Evolutionary conservation across 2,329 filamentous ascomycete species (phyloP), one percentile per base, ranked within the genome.

Genomic region (Epichloe aotearoae): DNA sequence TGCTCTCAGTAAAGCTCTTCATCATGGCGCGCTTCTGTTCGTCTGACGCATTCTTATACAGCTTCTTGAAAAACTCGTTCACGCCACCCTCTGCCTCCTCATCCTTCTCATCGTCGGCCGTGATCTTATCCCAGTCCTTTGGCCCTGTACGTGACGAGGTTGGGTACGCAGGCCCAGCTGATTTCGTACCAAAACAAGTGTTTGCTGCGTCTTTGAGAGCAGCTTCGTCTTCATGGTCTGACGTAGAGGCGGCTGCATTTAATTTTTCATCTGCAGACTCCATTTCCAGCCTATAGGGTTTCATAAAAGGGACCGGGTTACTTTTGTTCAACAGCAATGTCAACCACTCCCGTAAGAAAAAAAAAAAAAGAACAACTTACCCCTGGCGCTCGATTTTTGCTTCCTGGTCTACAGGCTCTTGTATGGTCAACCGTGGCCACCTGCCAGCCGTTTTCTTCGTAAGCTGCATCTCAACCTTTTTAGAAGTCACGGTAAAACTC

Each of bases 1-100:
- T 93, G 66, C 90, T 96, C 73, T 98, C 91, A 14, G 82, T 76
- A 62, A 88, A 97, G 63, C 88, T 95, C 79, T 98, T 98, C 81
- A 94, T 88, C 93, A 98, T 98, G 8, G 93, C 93, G 2, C 89
- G 81, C 62, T 83, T 82, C 52, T 88, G 87, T 59, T 98, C 91
- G 0, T 83, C 80, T 46, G 84, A 82, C 0, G 87, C 82, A 37
- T 73, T 74, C 55, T 84, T 81, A 69, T 91, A 97, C 1, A 98
- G 73, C 61, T 85, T 83, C 74, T 94, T 93, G 74, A 98, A 98
- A 70, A 96, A 97, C 11, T 67, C 64, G 59, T 94, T 85, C 8
- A 89, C 81, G 30, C 84, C 79, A 54, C 77, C 74, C 12, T 76
- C 69, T 0, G 79, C 74, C 0, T 77, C 74, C 10, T 80, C 81